phyloP scores from a whole-genome alignment of 805 yeast species.

The Myxozyma neotropica region DNA sequence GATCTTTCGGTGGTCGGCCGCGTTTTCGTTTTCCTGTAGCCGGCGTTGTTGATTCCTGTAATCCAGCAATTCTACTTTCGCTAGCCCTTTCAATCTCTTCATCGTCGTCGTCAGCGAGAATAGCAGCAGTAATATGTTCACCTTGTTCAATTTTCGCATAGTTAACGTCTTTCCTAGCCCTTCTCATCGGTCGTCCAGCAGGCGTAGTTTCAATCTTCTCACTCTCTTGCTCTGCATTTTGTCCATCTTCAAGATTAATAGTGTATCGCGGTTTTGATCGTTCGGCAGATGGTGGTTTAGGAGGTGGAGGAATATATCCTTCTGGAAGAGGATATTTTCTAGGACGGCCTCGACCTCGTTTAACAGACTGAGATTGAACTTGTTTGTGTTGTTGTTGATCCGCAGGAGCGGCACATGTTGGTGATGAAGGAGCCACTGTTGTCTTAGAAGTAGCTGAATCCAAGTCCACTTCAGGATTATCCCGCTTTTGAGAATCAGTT shows the following conservation, averaged over 20 bases:
- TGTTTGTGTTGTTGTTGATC: not conserved
- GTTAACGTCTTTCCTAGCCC: conserved; percentile 1
- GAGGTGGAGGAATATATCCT: conserved; percentile 15
- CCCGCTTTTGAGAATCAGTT: too few relatives aligned
- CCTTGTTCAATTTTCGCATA: conserved; percentile 2
- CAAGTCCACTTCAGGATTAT: too few relatives aligned
- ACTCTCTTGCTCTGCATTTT: not conserved
- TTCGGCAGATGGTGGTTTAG: conserved; percentile 1
- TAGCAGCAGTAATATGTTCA: not conserved
- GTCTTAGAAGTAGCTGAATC: not conserved
- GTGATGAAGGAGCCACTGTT: not conserved
- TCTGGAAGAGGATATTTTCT: conserved; percentile 19
- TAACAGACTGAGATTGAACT: conserved; percentile 6
- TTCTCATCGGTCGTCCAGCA: conserved; percentile 20
- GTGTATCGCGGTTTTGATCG: not conserved
- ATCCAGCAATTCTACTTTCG: too few relatives aligned
- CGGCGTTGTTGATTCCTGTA: not conserved
- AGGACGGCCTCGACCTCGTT: conserved; percentile 32
- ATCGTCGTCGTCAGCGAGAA: not conserved
- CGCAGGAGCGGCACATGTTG: not conserved
- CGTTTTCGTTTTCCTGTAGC: conserved; percentile 5
- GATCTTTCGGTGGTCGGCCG: conserved; percentile 28
- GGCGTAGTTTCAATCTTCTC: not conserved
- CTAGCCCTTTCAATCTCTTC: too few relatives aligned
- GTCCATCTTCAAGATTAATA: not conserved